phyloP scores from a whole-genome alignment of 306 rosid species.

The Cucurbita argyrosperma region DNA sequence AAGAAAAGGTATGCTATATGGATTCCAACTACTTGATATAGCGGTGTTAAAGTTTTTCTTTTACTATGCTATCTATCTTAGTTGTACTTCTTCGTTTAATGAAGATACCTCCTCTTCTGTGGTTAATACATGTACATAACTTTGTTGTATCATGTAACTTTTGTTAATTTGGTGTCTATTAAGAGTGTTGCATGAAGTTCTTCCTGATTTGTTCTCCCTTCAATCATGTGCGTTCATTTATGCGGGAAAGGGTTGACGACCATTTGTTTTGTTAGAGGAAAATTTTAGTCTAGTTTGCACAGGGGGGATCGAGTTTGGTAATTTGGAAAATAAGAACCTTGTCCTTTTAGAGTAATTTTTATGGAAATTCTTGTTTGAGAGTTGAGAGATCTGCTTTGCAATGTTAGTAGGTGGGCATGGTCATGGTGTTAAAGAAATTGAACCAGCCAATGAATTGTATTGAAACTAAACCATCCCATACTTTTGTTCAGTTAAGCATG shows the following conservation, averaged over 20 bases:
- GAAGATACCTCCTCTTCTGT: neutral
- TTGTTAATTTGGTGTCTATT: neutral
- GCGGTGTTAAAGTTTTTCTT: neutral
- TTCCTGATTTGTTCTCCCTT: neutral
- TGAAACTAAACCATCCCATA: neutral
- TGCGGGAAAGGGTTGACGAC: neutral
- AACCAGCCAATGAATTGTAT: neutral
- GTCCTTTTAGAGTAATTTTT: neutral
- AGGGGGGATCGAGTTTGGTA: neutral
- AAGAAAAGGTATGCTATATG: constrained; percentile 52
- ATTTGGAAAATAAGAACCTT: neutral
- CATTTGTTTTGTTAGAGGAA: neutral
- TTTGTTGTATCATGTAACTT: neutral
- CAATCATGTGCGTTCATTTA: neutral
- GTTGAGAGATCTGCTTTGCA: neutral
- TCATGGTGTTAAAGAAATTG: neutral
- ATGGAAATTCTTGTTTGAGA: neutral
- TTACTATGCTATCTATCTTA: neutral
- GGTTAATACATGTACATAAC: neutral
- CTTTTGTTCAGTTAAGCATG: neutral
- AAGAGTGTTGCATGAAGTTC: neutral
- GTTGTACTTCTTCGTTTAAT: neutral
- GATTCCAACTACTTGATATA: neutral
- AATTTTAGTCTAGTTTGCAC: neutral
- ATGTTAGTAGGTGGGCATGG: neutral